A percentile compares a stretch with the other conserved stretches of the same genome.
phyloP scores from a whole-genome alignment of 164 flowering plant species.

The Macadamia integrifolia region DNA sequence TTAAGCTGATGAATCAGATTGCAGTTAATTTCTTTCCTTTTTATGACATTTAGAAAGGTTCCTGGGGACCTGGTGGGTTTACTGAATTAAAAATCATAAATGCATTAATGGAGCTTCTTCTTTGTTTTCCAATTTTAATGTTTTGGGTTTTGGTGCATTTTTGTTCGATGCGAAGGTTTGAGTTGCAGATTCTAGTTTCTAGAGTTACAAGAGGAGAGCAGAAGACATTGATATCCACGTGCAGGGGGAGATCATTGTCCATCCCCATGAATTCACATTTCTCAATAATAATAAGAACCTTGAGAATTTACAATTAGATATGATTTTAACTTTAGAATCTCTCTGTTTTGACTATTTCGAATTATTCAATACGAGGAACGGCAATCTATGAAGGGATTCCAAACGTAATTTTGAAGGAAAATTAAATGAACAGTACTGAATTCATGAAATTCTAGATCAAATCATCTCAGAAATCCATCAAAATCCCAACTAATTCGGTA shows the following conservation, averaged over 20 bases:
- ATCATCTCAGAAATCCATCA: no score
- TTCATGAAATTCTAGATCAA: no score
- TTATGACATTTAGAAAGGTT: not conserved
- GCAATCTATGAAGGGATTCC: constrained; percentile 21
- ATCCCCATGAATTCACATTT: constrained; percentile 36
- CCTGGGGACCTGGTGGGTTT: not conserved
- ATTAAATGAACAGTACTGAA: no score
- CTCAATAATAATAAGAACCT: not conserved
- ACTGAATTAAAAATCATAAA: not conserved
- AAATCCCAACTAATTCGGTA: no score
- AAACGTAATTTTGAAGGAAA: not conserved
- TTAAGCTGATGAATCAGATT: not conserved
- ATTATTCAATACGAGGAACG: constrained; percentile 17
- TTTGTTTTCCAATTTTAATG: not conserved
- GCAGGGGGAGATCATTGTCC: constrained; percentile 45
- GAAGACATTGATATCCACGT: constrained; percentile 46
- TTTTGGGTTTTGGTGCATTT: not conserved
- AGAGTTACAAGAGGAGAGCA: constrained; percentile 22
- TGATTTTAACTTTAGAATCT: not conserved
- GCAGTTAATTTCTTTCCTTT: no score
- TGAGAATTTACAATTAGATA: not conserved
- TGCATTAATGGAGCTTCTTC: not conserved
- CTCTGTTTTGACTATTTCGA: constrained; percentile 19
- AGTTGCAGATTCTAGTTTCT: constrained; percentile 12
- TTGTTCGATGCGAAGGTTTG: constrained; percentile 1